Base-by-base conservation (phyloP, 2,329 filamentous ascomycete genomes). In the Colletotrichum eleusines region DNA sequence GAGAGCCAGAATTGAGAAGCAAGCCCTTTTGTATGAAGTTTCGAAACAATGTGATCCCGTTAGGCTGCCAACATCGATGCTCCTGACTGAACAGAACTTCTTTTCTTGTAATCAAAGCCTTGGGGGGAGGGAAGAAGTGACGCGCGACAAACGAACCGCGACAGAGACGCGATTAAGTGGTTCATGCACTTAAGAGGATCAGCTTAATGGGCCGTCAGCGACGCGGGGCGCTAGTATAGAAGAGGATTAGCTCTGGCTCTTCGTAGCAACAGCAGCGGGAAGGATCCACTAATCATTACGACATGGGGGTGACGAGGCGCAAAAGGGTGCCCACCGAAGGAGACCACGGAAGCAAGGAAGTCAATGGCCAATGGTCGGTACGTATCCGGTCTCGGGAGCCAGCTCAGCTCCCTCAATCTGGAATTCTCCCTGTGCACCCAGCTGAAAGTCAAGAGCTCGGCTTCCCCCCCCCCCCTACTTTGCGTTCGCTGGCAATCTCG, bases 121-220 rank as follows among this genome's bases (percentile, higher is more conserved):
- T 63, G 40, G 31, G 31, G n/a, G n/a, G n/a, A n/a, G n/a, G n/a
- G 46, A 42, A 26, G 40, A 31, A 62, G 53, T 48, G 60, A 71
- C 69, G 66, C 69, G 69, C 61, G 42, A 59, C 35, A 46, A 26
- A 70, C 31, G 40, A 33, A 40, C 57, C 44, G 68, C 66, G 69
- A 66, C 48, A 57, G 20, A 63, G 58, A 66, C 69, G 69, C 69
- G 69, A 68, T 54, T 64, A 69, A 69, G 48, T 65, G 66, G 69
- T 38, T 58, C 55, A 67, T 61, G 66, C 50, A 66, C 18, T 58
- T 65, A 65, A 58, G 28, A 62, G 53, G 53, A 33, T 53, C 57
- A 35, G 28, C 26, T 35, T 18, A 42, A 44, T 42, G 54, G 35
- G 42, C 46, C 53, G 33, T 35, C 50, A 23, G 20, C 26, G 35